These are phyloP conservation scores for Graphium sp. DNA, from an alignment of 2,329 filamentous ascomycete genomes.

Conservation along the genomic window DNA sequence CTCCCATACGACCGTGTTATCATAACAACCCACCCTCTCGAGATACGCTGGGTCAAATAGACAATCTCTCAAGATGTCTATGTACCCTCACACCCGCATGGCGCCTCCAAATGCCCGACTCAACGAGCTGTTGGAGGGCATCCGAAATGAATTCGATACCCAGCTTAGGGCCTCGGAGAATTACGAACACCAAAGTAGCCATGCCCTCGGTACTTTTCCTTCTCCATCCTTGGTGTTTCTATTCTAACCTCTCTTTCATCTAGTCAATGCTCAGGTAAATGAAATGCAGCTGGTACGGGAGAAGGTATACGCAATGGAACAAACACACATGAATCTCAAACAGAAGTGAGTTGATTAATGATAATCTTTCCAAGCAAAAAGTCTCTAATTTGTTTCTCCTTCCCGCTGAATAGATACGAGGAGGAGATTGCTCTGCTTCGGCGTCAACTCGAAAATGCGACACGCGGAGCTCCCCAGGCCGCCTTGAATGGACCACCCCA, in stretches of 20 bases:
- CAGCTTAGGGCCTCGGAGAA: conserved; percentile 68
- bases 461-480: conserved; percentile 40
- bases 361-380: no score
- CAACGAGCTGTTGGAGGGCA: conserved; percentile 80
- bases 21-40: no score
- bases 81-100: conserved; percentile 8
- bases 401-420: conserved; percentile 55
- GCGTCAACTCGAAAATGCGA: conserved; percentile 68
- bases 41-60: no score
- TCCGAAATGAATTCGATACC: conserved; percentile 80
- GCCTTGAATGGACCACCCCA: conserved; percentile 52
- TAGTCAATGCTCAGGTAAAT: conserved; percentile 79
- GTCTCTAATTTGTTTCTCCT: no score
- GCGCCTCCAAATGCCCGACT: conserved; percentile 34
- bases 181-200: conserved; percentile 78
- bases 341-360: conserved; percentile 59
- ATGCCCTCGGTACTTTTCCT: neutral
- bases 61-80: conserved; percentile 6
- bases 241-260: conserved; percentile 6
- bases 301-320: conserved; percentile 87
- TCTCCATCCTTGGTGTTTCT: conserved; percentile 1
- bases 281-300: conserved; percentile 90
- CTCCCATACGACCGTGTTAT: no score
- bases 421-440: conserved; percentile 75
- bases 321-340: conserved; percentile 76